Percentiles rank a stretch among this genome's conserved stretches.
Conservation (phyloP, 495 filamentous ascomycete species). For the Aspergillus leporis region DNA sequence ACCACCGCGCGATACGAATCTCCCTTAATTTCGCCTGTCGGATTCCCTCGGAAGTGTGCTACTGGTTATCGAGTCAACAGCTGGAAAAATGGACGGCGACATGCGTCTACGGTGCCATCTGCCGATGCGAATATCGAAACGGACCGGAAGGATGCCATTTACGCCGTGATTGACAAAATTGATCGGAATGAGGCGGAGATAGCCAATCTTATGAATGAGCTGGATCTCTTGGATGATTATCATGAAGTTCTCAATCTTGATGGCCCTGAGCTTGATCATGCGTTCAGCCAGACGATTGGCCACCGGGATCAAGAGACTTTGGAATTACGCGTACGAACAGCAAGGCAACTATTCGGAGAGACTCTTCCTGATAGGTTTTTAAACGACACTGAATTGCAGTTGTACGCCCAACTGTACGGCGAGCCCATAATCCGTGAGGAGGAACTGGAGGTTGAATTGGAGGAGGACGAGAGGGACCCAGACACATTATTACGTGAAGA, state of each 20-base stretch:
- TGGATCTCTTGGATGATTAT: constrained; percentile 33
- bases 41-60: neutral
- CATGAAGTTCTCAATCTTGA: constrained; percentile 22
- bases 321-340: constrained; percentile 65
- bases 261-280: constrained; percentile 24
- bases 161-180: constrained; percentile 41
- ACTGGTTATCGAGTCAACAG: neutral
- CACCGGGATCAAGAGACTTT: constrained; percentile 41
- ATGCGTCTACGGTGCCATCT: constrained; percentile 28
- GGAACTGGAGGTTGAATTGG: constrained; percentile 32
- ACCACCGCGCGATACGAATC: constrained; percentile 13
- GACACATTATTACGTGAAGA: constrained; percentile 57
- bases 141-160: constrained; percentile 32
- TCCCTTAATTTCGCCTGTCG: constrained; percentile 6
- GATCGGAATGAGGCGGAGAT: constrained; percentile 37
- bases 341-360: constrained; percentile 75
- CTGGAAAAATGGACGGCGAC: constrained; percentile 19
- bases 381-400: constrained; percentile 62
- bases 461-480: constrained; percentile 34
- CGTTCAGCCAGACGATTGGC: constrained; percentile 24
- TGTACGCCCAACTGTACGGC: constrained; percentile 85
- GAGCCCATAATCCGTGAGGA: constrained; percentile 54
- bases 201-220: constrained; percentile 35
- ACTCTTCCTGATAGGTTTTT: constrained; percentile 74
- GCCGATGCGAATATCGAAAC: constrained; percentile 17